Conservation (phyloP, 2,329 filamentous ascomycete genomes). For the Capronia coronata region DNA sequence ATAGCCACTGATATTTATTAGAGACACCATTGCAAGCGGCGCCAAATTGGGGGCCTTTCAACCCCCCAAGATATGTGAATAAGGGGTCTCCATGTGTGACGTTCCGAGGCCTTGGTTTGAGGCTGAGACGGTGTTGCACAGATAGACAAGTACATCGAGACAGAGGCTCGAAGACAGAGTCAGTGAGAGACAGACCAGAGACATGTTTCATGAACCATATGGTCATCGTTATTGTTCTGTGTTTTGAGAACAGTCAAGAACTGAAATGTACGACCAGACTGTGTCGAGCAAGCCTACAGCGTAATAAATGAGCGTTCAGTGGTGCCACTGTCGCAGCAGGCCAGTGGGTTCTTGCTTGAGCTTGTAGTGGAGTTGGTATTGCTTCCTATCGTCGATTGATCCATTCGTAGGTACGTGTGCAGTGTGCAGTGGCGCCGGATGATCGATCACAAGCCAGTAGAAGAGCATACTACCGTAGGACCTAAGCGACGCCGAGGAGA, state of each 20-base stretch:
- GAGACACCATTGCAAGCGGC: not conserved
- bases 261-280: no score
- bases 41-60: not conserved
- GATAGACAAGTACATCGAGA: not conserved
- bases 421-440: not conserved
- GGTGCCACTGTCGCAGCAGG: not conserved
- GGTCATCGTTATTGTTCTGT: not conserved
- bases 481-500: no score
- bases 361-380: not conserved
- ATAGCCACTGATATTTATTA: not conserved
- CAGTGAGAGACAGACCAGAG: not conserved
- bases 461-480: no score
- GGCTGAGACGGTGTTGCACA: not conserved
- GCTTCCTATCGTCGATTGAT: not conserved
- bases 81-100: not conserved
- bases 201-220: slow-evolving; percentile 18
- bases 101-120: not conserved
- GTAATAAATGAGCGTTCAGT: not conserved
- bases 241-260: not conserved
- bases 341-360: not conserved
- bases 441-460: no score
- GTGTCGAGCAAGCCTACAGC: no score
- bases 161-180: not conserved
- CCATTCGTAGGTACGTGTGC: not conserved
- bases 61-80: not conserved